phyloP scores from a whole-genome alignment of 2,329 filamentous ascomycete species.

The Hymenoscyphus infarciens region DNA sequence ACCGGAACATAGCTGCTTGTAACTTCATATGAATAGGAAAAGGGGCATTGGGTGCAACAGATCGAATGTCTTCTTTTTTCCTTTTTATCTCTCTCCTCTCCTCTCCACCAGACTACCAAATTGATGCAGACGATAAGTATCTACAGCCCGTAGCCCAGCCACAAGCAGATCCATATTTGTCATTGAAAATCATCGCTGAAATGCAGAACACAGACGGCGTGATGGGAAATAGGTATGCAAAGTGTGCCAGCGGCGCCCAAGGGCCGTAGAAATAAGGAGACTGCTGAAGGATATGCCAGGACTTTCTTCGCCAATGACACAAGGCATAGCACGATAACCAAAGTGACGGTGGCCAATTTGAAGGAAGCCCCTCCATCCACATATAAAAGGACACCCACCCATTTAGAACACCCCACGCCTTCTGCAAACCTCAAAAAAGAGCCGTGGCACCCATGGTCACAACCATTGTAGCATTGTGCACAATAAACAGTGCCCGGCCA shows the following conservation, averaged over 20 bases:
- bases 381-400: slow-evolving; percentile 31
- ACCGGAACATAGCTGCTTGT: slow-evolving; percentile 13
- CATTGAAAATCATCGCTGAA: slow-evolving; percentile 17
- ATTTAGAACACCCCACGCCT: slow-evolving; percentile 28
- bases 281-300: slow-evolving; percentile 26
- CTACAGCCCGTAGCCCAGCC: slow-evolving; percentile 27
- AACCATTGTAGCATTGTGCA: slow-evolving; percentile 22
- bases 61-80: slow-evolving; percentile 33
- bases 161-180: slow-evolving; percentile 31
- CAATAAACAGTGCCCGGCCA: slow-evolving; percentile 18
- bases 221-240: slow-evolving; percentile 30
- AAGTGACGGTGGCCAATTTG: slow-evolving; percentile 25
- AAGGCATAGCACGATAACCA: slow-evolving; percentile 29
- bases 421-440: slow-evolving; percentile 22
- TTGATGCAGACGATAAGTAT: slow-evolving; percentile 25
- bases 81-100: slow-evolving; percentile 29
- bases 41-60: slow-evolving; percentile 27
- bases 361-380: slow-evolving; percentile 32
- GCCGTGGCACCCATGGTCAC: slow-evolving; percentile 22
- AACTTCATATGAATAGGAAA: slow-evolving; percentile 19
- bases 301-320: slow-evolving; percentile 26
- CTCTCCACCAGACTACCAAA: slow-evolving; percentile 27
- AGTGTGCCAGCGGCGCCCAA: slow-evolving; percentile 29
- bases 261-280: slow-evolving; percentile 26
- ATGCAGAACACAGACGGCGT: slow-evolving; percentile 15